Evolutionary conservation across 371 early-diverging fungal species (phyloP).

Genomic region (Catenaria anguillulae): DNA sequence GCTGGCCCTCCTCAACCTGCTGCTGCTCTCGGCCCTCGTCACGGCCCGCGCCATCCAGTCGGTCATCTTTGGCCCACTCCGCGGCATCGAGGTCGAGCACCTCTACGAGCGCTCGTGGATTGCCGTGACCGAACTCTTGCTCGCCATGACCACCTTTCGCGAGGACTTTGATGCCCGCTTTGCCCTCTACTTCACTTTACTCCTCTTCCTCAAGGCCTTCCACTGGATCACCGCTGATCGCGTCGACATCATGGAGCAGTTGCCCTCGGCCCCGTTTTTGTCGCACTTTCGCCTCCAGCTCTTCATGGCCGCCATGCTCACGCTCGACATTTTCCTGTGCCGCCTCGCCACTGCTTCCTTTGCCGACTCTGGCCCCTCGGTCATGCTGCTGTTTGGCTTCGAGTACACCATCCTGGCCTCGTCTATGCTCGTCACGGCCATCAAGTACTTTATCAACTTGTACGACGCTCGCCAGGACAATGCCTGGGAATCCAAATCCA

Average conservation of each 20-base stretch:
- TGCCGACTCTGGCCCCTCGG: slow-evolving; percentile 46
- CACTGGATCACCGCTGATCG: slow-evolving; percentile 91
- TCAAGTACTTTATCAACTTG: slow-evolving; percentile 69
- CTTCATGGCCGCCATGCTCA: slow-evolving; percentile 43
- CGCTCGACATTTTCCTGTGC: slow-evolving; percentile 52
- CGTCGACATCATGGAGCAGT: slow-evolving; percentile 83
- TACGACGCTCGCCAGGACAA: slow-evolving; percentile 64
- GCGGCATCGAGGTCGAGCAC: slow-evolving; percentile 87
- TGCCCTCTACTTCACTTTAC: slow-evolving; percentile 57
- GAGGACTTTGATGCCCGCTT: slow-evolving; percentile 83
- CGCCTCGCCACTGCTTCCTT: slow-evolving; percentile 48
- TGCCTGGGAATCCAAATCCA: slow-evolving; percentile 88
- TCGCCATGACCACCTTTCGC: slow-evolving; percentile 90
- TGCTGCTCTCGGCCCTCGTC: slow-evolving; percentile 54
- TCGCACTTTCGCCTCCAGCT: slow-evolving; percentile 54
- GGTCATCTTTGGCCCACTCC: slow-evolving; percentile 76
- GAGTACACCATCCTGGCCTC: slow-evolving; percentile 81
- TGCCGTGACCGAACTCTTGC: slow-evolving; percentile 83
- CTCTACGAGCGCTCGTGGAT: slow-evolving; percentile 91
- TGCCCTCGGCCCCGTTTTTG: slow-evolving; percentile 38
- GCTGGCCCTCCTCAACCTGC: slow-evolving; percentile 70
- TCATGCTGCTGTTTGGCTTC: slow-evolving; percentile 93
- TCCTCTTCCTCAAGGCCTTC: slow-evolving; percentile 80
- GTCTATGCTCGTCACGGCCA: slow-evolving; percentile 47
- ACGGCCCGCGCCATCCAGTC: slow-evolving; percentile 55